Base-by-base conservation (phyloP, 2,329 filamentous ascomycete genomes). In the Monosporascus sp. region DNA sequence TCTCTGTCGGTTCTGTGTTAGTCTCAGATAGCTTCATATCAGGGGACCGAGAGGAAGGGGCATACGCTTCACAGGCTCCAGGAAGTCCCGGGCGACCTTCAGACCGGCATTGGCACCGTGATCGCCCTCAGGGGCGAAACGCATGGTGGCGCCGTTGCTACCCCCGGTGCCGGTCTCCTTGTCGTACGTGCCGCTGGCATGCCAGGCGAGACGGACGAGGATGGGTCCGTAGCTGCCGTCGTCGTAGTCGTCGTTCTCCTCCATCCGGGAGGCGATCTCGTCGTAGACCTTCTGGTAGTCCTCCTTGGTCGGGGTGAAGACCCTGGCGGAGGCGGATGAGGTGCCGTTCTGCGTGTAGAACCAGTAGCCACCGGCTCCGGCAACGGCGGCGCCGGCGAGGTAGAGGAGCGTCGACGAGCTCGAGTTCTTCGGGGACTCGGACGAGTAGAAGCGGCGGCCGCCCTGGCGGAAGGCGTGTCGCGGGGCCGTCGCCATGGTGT, bases 211-310 rank as follows among this genome's bases (percentile, higher is more conserved):
- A 66, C 93, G 85, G 59, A 97, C 76, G 53, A 97, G 79, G 56
- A 97, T 91, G 27, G 93, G 94, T 53, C 91, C 93, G 70, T 95
- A 97, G 77, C 88, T 94, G 63, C 94, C 93, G 72, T 99, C 93
- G 67, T 97, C 93, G 71, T 97, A 97, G 62, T 97, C 88, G 64
- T 94, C 90, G 69, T 96, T 85, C 76, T 97, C 90, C 73, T 94
- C 87, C 52, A 97, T 78, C 56, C 80, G 80, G 67, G 79, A 75
- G 52, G 93, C 92, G 64, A 97, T 85, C 68, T 86, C 87, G 71
- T 97, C 83, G 79, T 97, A 97, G 51, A 97, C 90, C 74, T 90
- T 88, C 80, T 97, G 91, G 80, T 96, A 97, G 75, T 99, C 91
- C 65, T 87, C 86, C 74, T 88, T 84, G 67, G 83, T 88, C 56